Conservation (phyloP, 2,329 filamentous ascomycete species). For the Trichocomaceae sp. region DNA sequence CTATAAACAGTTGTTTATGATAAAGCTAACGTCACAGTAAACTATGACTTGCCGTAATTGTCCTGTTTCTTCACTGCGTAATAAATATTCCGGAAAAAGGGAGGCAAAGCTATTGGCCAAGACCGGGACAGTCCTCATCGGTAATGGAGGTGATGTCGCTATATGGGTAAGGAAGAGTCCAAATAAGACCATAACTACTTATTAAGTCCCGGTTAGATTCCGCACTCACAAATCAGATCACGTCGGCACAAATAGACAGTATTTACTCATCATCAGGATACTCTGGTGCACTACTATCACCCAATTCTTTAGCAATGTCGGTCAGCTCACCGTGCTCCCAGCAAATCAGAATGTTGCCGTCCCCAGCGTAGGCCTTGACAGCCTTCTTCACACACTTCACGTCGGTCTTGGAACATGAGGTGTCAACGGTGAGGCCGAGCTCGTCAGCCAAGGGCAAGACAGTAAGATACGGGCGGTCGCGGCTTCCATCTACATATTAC, state of each 20-base stretch:
- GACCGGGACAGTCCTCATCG: constrained; percentile 49
- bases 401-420: constrained; percentile 52
- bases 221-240: neutral
- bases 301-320: constrained; percentile 48
- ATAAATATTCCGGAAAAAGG: neutral
- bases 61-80: neutral
- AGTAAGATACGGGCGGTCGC: constrained; percentile 51
- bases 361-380: constrained; percentile 43
- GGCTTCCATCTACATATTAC: constrained; percentile 41
- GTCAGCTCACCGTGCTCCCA: constrained; percentile 54
- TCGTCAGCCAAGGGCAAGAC: constrained; percentile 52
- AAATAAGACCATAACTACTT: constrained; percentile 49
- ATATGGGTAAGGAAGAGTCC: constrained; percentile 51
- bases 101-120: constrained; percentile 35
- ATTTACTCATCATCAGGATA: constrained; percentile 46
- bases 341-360: constrained; percentile 56
- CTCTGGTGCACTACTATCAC: constrained; percentile 43
- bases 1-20: too few species aligned
- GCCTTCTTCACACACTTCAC: constrained; percentile 47
- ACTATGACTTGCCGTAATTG: too few species aligned
- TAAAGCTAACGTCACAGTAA: too few species aligned
- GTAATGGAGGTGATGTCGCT: constrained; percentile 39
- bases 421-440: constrained; percentile 51
- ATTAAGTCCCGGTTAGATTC: neutral
- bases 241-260: neutral